Evolutionary conservation across 2,329 filamentous ascomycete species (phyloP), one percentile per base, ranked within the genome.

Genomic region (Xylariaceae sp.): DNA sequence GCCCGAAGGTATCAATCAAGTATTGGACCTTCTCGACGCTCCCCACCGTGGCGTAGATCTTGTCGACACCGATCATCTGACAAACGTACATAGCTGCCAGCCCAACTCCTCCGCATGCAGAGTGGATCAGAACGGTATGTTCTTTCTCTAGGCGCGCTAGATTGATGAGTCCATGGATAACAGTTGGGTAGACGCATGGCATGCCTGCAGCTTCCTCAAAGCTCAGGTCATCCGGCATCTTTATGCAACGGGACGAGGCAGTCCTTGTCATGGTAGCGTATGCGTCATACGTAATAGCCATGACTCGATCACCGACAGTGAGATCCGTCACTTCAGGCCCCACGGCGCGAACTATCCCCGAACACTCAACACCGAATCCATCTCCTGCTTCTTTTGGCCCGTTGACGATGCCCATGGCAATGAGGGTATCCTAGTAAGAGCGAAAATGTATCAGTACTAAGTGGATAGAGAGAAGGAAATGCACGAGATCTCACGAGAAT

Each of bases 151-250:
- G 37, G 1, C 33, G 24, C 3, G 47, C 53, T 11, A 52, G 23
- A 20, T 57, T 33, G 20, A 51, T 13, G 4, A 61, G 23, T 3
- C 44, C 32, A 7, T 45, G 43, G 10, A 59, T 29, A 6, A 56
- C 58, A 1, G 60, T 62, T 3, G 10, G 24, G 27, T 51, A 60
- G 16, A 58, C 52, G 7, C 18, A 37, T 6, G 56, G 56, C 45
- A 61, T 58, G 7, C 44, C 46, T 9, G 54, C 56, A 1, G 53
- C 58, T 10, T 57, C 52, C 4, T 57, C 58, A 18, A 59, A 59
- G 18, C 37, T 54, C 6, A 59, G 21, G 7, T 40, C 33, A 11
- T 57, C 50, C 1, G 53, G 55, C 8, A 62, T 60, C 32, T 45
- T 40, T 13, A 45, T 35, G 13, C 43, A 55, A 6, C 13, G 33